A percentile compares a stretch with the other conserved stretches of the same genome.
phyloP scores from a whole-genome alignment of 208 protist genomes.

The Trypanosoma theileri region DNA sequence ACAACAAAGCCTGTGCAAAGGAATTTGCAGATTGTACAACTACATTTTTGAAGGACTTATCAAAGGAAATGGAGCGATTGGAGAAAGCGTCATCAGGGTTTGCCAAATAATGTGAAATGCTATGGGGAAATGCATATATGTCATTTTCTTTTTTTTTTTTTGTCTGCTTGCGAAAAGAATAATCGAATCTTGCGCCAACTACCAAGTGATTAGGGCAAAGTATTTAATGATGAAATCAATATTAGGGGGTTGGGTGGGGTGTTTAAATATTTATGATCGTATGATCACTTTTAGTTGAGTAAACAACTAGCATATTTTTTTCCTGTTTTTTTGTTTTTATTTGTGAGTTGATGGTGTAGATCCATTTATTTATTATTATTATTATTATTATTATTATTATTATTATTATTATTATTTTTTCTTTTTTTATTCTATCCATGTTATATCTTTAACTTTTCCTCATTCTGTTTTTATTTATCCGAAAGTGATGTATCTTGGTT shows the following conservation, averaged over 20 bases:
- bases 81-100: neutral
- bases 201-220: too few relatives aligned
- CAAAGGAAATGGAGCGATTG: slow-evolving; percentile 1
- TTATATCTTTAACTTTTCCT: too few relatives aligned
- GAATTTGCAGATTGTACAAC: slow-evolving; percentile 38
- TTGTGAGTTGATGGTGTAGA: neutral
- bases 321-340: slow-evolving; percentile 1
- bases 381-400: slow-evolving; percentile 14
- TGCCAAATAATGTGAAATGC: neutral
- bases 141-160: slow-evolving; percentile 14
- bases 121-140: too few relatives aligned
- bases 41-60: slow-evolving; percentile 28
- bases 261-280: neutral
- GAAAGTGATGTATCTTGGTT: slow-evolving; percentile 2
- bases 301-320: neutral
- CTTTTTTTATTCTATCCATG: slow-evolving; percentile 17
- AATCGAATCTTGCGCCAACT: too few relatives aligned
- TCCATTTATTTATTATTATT: slow-evolving; percentile 4
- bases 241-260: neutral
- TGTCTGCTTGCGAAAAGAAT: too few relatives aligned
- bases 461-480: neutral
- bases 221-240: too few relatives aligned
- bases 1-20: slow-evolving; percentile 24
- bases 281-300: neutral
- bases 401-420: slow-evolving; percentile 14